Conservation (phyloP, 345 rosid genomes). For the Brassica juncea region DNA sequence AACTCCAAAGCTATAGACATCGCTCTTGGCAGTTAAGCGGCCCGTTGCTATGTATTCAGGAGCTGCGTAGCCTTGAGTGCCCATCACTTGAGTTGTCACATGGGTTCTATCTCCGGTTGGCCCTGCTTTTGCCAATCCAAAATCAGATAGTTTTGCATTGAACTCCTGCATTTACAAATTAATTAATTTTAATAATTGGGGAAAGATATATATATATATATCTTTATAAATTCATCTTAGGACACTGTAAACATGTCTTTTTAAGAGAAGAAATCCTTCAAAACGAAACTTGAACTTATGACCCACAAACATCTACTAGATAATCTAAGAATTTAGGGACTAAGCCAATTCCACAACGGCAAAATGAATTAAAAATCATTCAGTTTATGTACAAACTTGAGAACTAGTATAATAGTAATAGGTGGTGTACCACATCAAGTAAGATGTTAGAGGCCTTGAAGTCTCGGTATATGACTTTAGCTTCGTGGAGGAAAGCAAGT, state of each 20-base stretch:
- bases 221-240: background rate
- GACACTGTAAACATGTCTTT: background rate
- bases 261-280: too few relatives aligned
- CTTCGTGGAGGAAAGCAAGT: slow-evolving; percentile 71
- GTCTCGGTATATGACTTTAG: slow-evolving; percentile 77
- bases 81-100: slow-evolving; percentile 86
- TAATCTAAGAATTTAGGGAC: too few relatives aligned
- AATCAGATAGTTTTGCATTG: slow-evolving; percentile 88
- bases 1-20: background rate
- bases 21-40: background rate
- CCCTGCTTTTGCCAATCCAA: slow-evolving; percentile 92
- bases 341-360: too few relatives aligned
- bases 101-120: slow-evolving; percentile 95
- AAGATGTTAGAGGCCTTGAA: slow-evolving; percentile 84
- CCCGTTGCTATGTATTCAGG: background rate
- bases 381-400: background rate
- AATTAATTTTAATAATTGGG: background rate
- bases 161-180: slow-evolving; percentile 51
- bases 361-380: background rate
- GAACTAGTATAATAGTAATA: background rate
- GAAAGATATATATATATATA: background rate
- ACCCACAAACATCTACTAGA: too few relatives aligned
- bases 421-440: slow-evolving; percentile 60
- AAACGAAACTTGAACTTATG: too few relatives aligned
- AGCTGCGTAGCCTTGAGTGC: slow-evolving; percentile 72